Conservation (phyloP, 2,329 filamentous ascomycete species). For the Fusarium duplospermum region DNA sequence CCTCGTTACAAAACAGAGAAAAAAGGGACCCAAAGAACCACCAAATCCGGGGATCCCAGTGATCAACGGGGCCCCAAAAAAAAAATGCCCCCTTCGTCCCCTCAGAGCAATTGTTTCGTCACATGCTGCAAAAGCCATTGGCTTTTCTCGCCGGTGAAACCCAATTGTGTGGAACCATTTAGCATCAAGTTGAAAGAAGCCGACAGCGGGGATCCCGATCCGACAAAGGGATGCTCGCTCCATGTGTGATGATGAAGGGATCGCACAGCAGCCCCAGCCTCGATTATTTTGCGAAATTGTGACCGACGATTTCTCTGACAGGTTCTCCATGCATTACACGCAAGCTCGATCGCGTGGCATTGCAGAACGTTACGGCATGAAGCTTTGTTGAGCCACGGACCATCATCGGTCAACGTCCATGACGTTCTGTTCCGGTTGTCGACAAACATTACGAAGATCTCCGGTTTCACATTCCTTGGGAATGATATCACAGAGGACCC, state of each 20-base stretch:
- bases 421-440: conserved; percentile 21
- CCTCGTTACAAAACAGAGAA: conserved; percentile 27
- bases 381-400: background rate
- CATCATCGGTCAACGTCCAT: conserved; percentile 11
- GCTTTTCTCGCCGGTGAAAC: conserved; percentile 26
- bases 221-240: conserved; percentile 24
- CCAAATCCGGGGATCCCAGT: conserved; percentile 20
- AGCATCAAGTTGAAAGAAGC: background rate
- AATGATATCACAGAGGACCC: conserved; percentile 34
- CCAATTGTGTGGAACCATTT: conserved; percentile 40
- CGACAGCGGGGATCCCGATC: conserved; percentile 21
- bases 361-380: conserved; percentile 13
- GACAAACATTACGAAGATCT: conserved; percentile 20
- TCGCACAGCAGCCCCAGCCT: conserved; percentile 7
- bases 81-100: conserved; percentile 1
- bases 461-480: conserved; percentile 30
- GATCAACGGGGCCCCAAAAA: conserved; percentile 17
- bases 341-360: conserved; percentile 33
- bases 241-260: conserved; percentile 7
- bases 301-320: conserved; percentile 6
- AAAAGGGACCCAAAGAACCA: background rate
- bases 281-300: conserved; percentile 21
- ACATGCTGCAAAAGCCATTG: conserved; percentile 25
- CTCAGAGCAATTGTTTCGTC: conserved; percentile 27
- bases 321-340: conserved; percentile 20